A percentile compares a stretch with the other conserved stretches of the same genome.
Conservation (phyloP, 2,329 filamentous ascomycete genomes). For the Juglanconis juglandina region DNA sequence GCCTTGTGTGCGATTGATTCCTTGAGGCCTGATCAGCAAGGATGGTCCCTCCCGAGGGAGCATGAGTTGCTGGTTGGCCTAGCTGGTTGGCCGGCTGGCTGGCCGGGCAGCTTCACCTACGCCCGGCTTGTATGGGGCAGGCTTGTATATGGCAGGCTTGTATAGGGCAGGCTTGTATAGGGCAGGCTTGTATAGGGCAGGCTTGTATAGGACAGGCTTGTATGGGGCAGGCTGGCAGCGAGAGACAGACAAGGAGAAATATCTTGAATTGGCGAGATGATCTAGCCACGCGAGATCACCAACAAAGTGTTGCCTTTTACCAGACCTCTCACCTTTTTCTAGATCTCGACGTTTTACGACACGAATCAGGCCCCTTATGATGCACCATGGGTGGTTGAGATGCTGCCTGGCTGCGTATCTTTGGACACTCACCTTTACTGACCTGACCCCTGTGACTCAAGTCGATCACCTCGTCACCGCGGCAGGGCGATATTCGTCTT, state of each 20-base stretch:
- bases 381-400: constrained; percentile 3
- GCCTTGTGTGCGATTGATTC: background rate
- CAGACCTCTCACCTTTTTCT: background rate
- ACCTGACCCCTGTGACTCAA: constrained; percentile 2
- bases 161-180: background rate
- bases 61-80: background rate
- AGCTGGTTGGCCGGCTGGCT: background rate
- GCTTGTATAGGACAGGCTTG: background rate
- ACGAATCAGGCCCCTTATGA: constrained; percentile 8
- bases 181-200: background rate
- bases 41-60: background rate
- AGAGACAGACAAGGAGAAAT: too few relatives aligned
- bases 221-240: too few relatives aligned
- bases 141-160: background rate
- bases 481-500: background rate
- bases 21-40: constrained; percentile 18
- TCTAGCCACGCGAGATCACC: background rate
- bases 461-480: background rate
- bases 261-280: background rate
- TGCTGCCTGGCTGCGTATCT: background rate
- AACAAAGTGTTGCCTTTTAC: background rate
- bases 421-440: background rate
- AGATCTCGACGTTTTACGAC: background rate
- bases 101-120: background rate
- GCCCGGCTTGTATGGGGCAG: background rate